A percentile compares a stretch with the other conserved stretches of the same genome.
These are phyloP conservation scores for Pedinophyceae sp. DNA, from an alignment of 139 green algal species.

Conservation along the genomic window DNA sequence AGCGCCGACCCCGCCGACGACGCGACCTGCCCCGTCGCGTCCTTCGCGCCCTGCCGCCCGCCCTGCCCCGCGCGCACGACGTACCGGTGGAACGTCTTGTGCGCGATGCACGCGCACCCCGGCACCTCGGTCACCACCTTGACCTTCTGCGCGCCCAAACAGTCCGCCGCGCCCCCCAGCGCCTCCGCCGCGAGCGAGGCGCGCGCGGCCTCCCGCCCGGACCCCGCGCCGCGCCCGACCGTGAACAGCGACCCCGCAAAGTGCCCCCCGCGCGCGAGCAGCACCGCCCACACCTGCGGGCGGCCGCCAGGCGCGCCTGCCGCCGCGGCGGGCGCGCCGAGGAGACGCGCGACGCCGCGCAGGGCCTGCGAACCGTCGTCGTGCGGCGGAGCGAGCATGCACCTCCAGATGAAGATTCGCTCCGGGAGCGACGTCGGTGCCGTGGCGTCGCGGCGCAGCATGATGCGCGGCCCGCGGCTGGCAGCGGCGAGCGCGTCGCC, in stretches of 20 bases:
- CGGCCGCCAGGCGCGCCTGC: conserved; percentile 16
- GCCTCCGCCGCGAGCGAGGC: too few relatives aligned
- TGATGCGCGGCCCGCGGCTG: conserved; percentile 17
- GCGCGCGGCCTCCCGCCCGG: too few relatives aligned
- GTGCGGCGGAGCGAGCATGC: too few relatives aligned
- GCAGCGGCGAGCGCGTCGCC: background rate
- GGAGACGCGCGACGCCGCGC: too few relatives aligned
- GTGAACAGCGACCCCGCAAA: conserved; percentile 55
- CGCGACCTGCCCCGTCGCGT: conserved; percentile 64
- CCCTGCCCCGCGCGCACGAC: conserved; percentile 76
- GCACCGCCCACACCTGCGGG: conserved; percentile 10
- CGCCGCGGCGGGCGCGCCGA: conserved; percentile 15
- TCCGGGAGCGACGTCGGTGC: too few relatives aligned
- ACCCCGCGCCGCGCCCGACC: conserved; percentile 13
- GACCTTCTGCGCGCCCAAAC: too few relatives aligned
- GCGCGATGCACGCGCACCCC: conserved; percentile 12
- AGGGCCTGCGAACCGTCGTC: too few relatives aligned
- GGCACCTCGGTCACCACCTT: too few relatives aligned
- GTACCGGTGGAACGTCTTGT: conserved; percentile 77
- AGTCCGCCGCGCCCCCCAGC: too few relatives aligned
- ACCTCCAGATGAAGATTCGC: too few relatives aligned
- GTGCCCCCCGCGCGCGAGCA: conserved; percentile 36
- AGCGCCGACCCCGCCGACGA: conserved; percentile 64
- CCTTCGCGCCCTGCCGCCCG: conserved; percentile 71
- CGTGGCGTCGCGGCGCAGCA: conserved; percentile 16